Conservation (phyloP, 2,329 filamentous ascomycete species). For the Colletotrichum sansevieriae region DNA sequence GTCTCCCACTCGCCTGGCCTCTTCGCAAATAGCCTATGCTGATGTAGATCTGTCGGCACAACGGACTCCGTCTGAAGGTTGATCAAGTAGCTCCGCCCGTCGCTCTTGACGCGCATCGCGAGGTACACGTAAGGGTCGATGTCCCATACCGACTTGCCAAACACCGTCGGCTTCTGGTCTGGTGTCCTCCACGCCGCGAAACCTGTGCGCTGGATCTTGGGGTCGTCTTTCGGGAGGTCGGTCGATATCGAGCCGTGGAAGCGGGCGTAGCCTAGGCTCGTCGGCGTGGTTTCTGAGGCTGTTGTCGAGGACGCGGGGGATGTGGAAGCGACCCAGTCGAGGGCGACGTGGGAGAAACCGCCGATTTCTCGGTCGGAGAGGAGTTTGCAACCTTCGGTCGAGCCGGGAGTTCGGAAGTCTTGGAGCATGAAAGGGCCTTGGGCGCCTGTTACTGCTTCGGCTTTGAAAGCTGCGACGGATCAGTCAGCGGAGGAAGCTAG, state of each 20-base stretch:
- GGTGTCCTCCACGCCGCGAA: constrained; percentile 92
- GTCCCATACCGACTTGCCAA: constrained; percentile 88
- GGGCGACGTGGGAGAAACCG: constrained; percentile 80
- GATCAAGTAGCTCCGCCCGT: constrained; percentile 92
- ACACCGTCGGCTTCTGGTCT: constrained; percentile 82
- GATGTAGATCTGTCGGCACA: constrained; percentile 94
- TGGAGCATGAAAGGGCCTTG: constrained; percentile 74
- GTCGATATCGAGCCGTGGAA: constrained; percentile 94
- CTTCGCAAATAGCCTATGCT: constrained; percentile 87
- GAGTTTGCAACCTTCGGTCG: constrained; percentile 72
- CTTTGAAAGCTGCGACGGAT: constrained; percentile 68
- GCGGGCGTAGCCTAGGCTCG: constrained; percentile 69
- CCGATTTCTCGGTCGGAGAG: constrained; percentile 92
- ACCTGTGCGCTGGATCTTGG: constrained; percentile 82
- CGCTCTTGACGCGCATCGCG: constrained; percentile 88
- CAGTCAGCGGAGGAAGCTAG: background rate
- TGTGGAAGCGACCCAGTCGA: constrained; percentile 71
- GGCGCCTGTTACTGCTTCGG: constrained; percentile 77
- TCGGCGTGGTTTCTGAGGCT: constrained; percentile 30
- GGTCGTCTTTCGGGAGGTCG: constrained; percentile 79
- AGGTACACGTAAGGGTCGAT: constrained; percentile 91
- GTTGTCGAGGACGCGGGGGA: constrained; percentile 37
- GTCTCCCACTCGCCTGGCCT: constrained; percentile 93
- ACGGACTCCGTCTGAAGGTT: constrained; percentile 96
- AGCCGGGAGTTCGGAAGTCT: constrained; percentile 67